A percentile compares a stretch with the other conserved stretches of the same genome.
Conservation (phyloP, 2,329 filamentous ascomycete species). For the Calonectria pseudoturangicola region DNA sequence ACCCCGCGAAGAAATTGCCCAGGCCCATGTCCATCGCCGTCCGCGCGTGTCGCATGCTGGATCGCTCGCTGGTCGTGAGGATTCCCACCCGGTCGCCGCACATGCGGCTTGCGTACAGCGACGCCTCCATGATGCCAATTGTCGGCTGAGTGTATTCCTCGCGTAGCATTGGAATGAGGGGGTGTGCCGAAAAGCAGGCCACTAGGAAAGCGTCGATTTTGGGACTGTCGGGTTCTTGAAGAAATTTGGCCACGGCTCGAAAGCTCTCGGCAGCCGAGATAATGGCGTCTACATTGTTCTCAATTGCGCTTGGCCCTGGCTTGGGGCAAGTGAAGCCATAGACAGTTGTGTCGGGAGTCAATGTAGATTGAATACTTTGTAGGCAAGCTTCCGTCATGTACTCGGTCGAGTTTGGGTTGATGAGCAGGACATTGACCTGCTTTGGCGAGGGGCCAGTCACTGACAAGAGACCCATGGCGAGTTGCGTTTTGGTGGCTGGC, state of each 20-base stretch:
- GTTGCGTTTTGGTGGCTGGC: background rate
- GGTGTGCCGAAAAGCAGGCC: constrained; percentile 26
- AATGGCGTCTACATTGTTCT: constrained; percentile 24
- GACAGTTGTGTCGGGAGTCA: constrained; percentile 6
- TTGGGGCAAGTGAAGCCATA: constrained; percentile 21
- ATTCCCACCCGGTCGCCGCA: constrained; percentile 21
- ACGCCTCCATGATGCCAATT: constrained; percentile 31
- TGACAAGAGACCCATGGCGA: background rate
- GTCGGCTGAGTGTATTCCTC: constrained; percentile 29
- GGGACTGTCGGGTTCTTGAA: background rate
- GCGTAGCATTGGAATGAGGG: constrained; percentile 21
- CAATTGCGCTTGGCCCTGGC: constrained; percentile 18
- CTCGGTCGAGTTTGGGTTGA: constrained; percentile 28
- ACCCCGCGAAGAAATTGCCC: constrained; percentile 24
- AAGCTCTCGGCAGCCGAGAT: constrained; percentile 21
- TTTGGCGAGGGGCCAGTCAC: background rate
- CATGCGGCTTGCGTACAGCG: constrained; percentile 27
- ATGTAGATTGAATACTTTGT: background rate
- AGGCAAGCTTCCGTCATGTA: constrained; percentile 29
- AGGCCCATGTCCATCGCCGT: constrained; percentile 18
- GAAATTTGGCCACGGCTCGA: constrained; percentile 2
- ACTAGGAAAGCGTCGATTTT: constrained; percentile 15
- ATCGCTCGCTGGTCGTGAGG: constrained; percentile 30
- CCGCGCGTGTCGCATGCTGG: constrained; percentile 17
- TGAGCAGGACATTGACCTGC: constrained; percentile 25